Conservation (phyloP, 2,329 filamentous ascomycete genomes). For the Colletotrichum orbiculare region DNA sequence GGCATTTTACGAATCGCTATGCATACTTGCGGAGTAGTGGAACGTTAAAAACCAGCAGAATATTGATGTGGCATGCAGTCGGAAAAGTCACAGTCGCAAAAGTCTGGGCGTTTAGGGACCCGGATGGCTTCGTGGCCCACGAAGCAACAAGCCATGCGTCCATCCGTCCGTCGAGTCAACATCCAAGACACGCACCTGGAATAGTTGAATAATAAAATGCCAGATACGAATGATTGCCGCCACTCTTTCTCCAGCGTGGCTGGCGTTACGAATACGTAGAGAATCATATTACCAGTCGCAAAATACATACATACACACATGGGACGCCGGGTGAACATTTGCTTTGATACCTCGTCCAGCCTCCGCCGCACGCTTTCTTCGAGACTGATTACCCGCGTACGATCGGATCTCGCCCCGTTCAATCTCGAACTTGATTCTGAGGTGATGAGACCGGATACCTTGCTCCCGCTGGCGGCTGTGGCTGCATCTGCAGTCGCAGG, state of each 20-base stretch:
- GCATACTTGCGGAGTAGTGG: background rate
- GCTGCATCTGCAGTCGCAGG: background rate
- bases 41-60: too few relatives aligned
- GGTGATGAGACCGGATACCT: conserved; percentile 8
- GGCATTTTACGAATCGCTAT: background rate
- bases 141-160: background rate
- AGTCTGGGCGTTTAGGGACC: conserved; percentile 16
- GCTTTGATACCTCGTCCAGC: conserved; percentile 6
- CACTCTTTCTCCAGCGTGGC: background rate
- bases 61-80: too few relatives aligned
- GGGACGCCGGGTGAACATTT: conserved; percentile 5
- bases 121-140: conserved; percentile 19
- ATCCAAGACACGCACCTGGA: too few relatives aligned
- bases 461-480: conserved; percentile 10
- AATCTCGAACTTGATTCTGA: background rate
- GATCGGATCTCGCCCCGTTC: background rate
- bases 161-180: background rate
- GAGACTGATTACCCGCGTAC: conserved; percentile 5
- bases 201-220: too few relatives aligned
- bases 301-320: background rate
- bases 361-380: conserved; percentile 1
- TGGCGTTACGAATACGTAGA: background rate
- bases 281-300: background rate
- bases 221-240: background rate
- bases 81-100: background rate